Evolutionary conservation across 345 rosid genomes (phyloP), one percentile per base, ranked within the genome.

Genomic region (Hibiscus tridactylites): DNA sequence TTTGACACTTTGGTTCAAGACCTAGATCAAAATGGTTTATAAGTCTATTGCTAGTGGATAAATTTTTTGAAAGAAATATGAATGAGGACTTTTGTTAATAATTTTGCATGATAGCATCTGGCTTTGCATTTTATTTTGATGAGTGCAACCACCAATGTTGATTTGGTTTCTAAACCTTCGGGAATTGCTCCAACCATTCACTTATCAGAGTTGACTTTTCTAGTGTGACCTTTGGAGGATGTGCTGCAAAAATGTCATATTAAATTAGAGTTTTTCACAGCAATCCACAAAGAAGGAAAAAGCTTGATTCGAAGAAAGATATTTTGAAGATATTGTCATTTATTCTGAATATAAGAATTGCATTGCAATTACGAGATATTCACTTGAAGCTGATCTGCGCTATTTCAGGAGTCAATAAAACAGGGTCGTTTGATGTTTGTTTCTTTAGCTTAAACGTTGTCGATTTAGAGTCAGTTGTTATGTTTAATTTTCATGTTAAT

Each of bases 1-100:
- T 94, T 16, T 72, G 95, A 57, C 89, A 81, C 78, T 31, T 31
- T 94, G 91, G 97, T 88, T 79, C 87, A 86, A 76, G 96, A 94
- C 79, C 97, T 91, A 19, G 73, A 87, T 74, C 75, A 91, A 81
- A 87, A 81, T 63, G 88, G 89, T 31, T 31, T 68, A 83, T 88
- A 70, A 94, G 91, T 85, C 95, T 91, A 84, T 85, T 94, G 85
- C 84, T 91, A 47, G 97, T 94, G 73, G 97, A 94, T 83, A 97
- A 94, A 81, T 90, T 91, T 80, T 97, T 90, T 73, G 98, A 93
- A 82, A 88, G 98, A 82, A 97, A 97, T 82, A 90, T 91, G 88
- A 88, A 94, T 73, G 98, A 94, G 74, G 97, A 94, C 84, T 94
- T 74, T 83, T 94, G 17, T 76, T 91, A 65, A 94, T 94, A 76